A percentile compares a stretch with the other conserved stretches of the same genome.
Conservation (phyloP, 2,329 filamentous ascomycete genomes). For the Pseudocercospora fuligena region DNA sequence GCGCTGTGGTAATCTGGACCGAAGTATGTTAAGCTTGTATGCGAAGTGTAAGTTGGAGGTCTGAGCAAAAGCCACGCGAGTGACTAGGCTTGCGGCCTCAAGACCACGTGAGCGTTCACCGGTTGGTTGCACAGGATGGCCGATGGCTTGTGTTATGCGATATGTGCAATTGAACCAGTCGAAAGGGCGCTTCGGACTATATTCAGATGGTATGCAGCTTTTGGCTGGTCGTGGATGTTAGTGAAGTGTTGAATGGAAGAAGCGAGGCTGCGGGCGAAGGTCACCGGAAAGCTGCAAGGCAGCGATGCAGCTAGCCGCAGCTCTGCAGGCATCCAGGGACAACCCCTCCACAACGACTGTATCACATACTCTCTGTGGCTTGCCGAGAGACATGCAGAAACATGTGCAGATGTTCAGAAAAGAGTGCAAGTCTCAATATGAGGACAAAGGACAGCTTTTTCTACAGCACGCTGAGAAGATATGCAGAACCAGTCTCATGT, state of each 20-base stretch:
- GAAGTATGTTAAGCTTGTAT: background rate
- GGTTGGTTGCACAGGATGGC: background rate
- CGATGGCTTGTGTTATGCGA: background rate
- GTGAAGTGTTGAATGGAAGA: background rate
- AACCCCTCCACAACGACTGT: too few relatives aligned
- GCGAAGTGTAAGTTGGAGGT: background rate
- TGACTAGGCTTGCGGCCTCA: background rate
- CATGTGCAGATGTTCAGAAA: background rate
- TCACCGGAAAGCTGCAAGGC: conserved; percentile 2
- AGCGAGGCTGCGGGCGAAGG: background rate
- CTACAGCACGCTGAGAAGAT: too few relatives aligned
- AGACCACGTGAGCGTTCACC: background rate
- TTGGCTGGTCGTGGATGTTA: background rate
- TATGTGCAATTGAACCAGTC: background rate
- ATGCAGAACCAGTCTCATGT: too few relatives aligned
- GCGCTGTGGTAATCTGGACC: background rate
- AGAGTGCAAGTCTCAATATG: background rate
- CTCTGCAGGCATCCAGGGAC: background rate
- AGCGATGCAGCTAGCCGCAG: background rate
- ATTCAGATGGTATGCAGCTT: background rate
- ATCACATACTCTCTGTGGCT: background rate
- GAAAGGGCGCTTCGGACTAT: background rate
- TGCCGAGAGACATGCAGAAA: background rate
- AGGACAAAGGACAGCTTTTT: background rate
- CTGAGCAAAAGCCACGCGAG: background rate